Base-by-base conservation (phyloP, 768 basidiomycete genomes). In the Termitomyces sp. region DNA sequence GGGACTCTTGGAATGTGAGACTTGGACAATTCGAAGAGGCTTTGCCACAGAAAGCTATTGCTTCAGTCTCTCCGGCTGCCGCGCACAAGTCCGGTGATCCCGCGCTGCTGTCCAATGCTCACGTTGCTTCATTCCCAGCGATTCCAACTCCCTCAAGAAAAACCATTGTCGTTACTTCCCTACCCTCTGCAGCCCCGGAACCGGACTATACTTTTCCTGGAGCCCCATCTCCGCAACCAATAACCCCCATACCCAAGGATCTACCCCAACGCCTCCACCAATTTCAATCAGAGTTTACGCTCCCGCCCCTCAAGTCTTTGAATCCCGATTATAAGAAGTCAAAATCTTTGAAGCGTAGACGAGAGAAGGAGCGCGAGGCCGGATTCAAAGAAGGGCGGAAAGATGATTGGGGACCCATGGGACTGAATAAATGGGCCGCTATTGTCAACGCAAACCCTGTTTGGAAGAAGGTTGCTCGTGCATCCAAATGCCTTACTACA, bases 361-460 rank as follows among this genome's bases (percentile, higher is more conserved):
- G 72, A 66, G 77, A 85, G 65, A 84, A 81, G 42, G 84, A 84
- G 3, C 79, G 78, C 56, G 82, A 77, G 14, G 75, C 71, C 50
- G 69, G 70, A 34, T 73, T 74, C 3, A 61, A 50, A 32, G 60
- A 61, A 20, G 71, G 75, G 36, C 57, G 47, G 29, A 81, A 73
- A 62, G 86, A 88, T 20, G 91, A 91, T 36, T 86, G 83, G 78
- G 66, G 76, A 25, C 85, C 88, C 9, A 74, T 90, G 71, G 89
- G 90, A 38, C 70, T 88, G 52, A 82, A 81, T 60, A 83, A 78
- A 71, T 94, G 92, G 92, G 81, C 85, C 31, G 91, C 89, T 2
- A 78, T 81, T n/a, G 72, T 94, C 36, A 82, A 81, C 60, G 85
- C 89, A 36, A 95, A 94, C 70, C 92, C 93, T 3, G 78, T 91